Conservation (phyloP, 2,329 filamentous ascomycete species). For the Hypocreales sp. region DNA sequence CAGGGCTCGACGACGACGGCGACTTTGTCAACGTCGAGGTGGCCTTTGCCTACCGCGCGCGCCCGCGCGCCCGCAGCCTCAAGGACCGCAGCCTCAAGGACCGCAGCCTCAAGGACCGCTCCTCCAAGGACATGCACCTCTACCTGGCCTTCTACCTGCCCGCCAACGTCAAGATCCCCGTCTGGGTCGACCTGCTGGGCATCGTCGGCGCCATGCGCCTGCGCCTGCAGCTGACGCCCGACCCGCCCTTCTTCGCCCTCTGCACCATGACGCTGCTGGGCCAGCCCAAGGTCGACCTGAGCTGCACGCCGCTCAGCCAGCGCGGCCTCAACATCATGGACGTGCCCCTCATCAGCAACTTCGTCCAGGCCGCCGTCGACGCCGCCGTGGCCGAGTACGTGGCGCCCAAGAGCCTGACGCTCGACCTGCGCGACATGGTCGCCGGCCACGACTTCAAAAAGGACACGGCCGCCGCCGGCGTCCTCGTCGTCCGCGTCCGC, state of each 20-base stretch:
- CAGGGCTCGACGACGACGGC: conserved; percentile 44
- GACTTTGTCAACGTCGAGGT: conserved; percentile 67
- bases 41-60: conserved; percentile 56
- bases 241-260: conserved; percentile 63
- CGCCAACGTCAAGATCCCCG: conserved; percentile 36
- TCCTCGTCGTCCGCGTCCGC: conserved; percentile 51
- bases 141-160: conserved; percentile 56
- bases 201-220: conserved; percentile 56
- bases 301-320: conserved; percentile 54
- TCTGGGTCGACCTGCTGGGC: conserved; percentile 63
- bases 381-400: conserved; percentile 63
- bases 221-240: conserved; percentile 56
- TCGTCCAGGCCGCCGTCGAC: conserved; percentile 60
- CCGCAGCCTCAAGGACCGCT: conserved; percentile 51
- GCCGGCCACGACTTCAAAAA: conserved; percentile 69
- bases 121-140: conserved; percentile 51
- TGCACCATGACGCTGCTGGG: conserved; percentile 62
- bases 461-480: conserved; percentile 48
- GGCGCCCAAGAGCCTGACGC: conserved; percentile 57
- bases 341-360: conserved; percentile 57
- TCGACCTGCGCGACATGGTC: conserved; percentile 64
- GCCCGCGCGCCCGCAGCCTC: conserved; percentile 43
- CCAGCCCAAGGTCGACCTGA: conserved; percentile 56
- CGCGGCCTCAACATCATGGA: conserved; percentile 61
- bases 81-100: conserved; percentile 53